These are phyloP conservation scores for Solidago caesia DNA, from an alignment of 129 eudicot species.

Conservation along the genomic window DNA sequence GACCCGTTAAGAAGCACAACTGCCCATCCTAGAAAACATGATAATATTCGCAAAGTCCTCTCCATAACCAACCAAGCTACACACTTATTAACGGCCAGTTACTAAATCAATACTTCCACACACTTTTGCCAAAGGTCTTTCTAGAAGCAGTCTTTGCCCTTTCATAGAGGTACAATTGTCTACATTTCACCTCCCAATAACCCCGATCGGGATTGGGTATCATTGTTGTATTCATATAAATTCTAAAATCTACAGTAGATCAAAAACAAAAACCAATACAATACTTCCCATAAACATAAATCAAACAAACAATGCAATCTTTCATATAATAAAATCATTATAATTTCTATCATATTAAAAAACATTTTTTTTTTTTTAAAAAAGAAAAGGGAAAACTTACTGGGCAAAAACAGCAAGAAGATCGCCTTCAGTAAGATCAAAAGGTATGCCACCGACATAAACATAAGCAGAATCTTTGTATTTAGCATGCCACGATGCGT, in stretches of 20 bases:
- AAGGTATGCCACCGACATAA: constrained; percentile 83
- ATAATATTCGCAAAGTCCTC: no score
- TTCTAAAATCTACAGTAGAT: no score
- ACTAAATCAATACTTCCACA: no score
- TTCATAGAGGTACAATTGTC: not conserved
- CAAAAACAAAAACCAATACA: no score
- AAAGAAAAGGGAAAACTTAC: constrained; percentile 35
- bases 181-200: not conserved
- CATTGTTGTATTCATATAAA: not conserved
- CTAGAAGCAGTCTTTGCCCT: not conserved
- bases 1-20: no score
- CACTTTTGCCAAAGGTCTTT: not conserved
- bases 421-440: constrained; percentile 95
- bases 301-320: no score
- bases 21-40: no score
- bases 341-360: not conserved
- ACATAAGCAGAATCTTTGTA: constrained; percentile 93
- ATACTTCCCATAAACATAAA: no score
- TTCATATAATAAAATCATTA: no score
- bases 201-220: not conserved
- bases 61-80: no score
- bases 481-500: constrained; percentile 95
- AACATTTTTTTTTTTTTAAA: not conserved
- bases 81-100: no score
- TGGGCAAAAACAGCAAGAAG: constrained; percentile 91